Conservation (phyloP, 2,329 filamentous ascomycete genomes). For the Fusarium luffae region DNA sequence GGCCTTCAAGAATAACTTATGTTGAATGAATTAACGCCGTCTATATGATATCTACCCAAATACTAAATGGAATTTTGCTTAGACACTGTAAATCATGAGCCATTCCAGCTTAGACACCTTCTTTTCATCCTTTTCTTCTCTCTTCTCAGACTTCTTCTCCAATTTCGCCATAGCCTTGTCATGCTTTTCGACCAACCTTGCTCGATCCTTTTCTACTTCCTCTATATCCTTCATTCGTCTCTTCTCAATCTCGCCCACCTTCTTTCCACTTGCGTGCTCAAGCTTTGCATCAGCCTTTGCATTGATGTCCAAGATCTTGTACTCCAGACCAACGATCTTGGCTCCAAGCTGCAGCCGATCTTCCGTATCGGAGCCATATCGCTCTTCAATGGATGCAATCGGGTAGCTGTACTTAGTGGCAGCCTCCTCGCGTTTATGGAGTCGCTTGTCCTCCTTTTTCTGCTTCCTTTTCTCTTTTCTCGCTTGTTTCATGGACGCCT, state of each 20-base stretch:
- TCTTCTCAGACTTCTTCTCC: constrained; percentile 4
- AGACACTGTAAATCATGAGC: constrained; percentile 15
- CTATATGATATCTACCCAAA: neutral
- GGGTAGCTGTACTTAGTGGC: constrained; percentile 1
- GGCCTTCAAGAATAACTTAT: neutral
- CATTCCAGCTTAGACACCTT: constrained; percentile 25
- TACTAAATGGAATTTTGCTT: rapidly evolving
- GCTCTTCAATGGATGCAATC: constrained; percentile 8
- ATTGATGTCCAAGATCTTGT: neutral
- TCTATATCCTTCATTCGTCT: constrained; percentile 2
- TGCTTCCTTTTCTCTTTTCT: constrained; percentile 5
- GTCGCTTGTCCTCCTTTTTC: neutral
- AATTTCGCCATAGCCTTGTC: neutral
- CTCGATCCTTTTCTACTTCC: constrained; percentile 2
- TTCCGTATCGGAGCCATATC: constrained; percentile 4
- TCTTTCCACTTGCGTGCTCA: neutral
- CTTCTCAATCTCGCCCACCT: neutral
- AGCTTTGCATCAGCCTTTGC: constrained; percentile 5
- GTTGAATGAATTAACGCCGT: neutral
- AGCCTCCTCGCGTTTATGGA: neutral
- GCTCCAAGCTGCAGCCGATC: neutral
- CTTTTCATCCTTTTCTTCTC: constrained; percentile 9
- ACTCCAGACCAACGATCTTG: constrained; percentile 1
- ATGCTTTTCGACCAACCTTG: neutral
- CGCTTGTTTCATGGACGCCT: constrained; percentile 5